phyloP scores from a whole-genome alignment of 768 basidiomycete species.

The Multifurca ochricompacta region DNA sequence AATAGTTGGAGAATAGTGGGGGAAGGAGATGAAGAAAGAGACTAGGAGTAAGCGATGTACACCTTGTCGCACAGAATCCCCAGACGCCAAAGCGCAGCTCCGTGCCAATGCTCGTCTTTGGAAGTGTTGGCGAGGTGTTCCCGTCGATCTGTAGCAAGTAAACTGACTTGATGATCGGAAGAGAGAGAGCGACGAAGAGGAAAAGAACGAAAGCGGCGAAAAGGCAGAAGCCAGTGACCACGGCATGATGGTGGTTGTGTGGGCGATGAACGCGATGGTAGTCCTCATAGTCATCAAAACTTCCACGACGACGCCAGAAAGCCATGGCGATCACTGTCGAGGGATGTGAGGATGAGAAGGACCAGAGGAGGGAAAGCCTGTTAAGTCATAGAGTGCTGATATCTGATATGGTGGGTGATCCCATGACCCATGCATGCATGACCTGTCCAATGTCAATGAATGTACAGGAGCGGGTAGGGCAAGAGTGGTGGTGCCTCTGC shows the following conservation, averaged over 20 bases:
- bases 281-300: not conserved
- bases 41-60: constrained; percentile 1
- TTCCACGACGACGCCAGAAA: not conserved
- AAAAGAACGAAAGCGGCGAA: constrained; percentile 61
- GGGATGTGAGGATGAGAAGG: not conserved
- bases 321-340: not conserved
- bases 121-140: constrained; percentile 26
- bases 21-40: not conserved
- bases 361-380: too few species aligned
- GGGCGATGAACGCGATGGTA: not conserved
- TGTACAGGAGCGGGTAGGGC: too few species aligned
- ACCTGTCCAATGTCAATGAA: too few species aligned
- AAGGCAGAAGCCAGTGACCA: constrained; percentile 42
- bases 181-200: constrained; percentile 66
- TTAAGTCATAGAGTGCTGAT: not conserved
- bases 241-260: constrained; percentile 39
- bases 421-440: not conserved
- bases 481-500: too few species aligned
- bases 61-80: constrained; percentile 70
- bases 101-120: constrained; percentile 45
- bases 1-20: not conserved
- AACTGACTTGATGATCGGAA: constrained; percentile 65
- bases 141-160: constrained; percentile 47
- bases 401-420: too few species aligned
- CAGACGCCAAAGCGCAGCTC: constrained; percentile 71